Percentiles rank a stretch among this genome's conserved stretches.
Evolutionary conservation across 345 rosid genomes (phyloP).

Genomic region (Cardamine chenopodiifolia): DNA sequence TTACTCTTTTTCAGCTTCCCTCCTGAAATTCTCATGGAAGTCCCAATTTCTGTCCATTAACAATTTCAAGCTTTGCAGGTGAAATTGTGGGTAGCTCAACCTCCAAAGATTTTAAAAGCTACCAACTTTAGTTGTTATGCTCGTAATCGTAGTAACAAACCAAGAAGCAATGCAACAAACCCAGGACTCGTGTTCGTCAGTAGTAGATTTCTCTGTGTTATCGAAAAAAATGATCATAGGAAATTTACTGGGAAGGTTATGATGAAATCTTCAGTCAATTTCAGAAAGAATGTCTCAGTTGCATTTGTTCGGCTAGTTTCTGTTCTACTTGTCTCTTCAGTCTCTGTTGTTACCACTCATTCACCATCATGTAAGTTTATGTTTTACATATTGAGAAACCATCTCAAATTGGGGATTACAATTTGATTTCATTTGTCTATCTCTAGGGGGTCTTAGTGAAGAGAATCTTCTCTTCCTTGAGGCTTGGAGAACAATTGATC

Average conservation of each 20-base stretch:
- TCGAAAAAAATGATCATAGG: conserved; percentile 35
- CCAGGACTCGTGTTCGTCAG: conserved; percentile 37
- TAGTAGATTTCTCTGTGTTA: conserved; percentile 24
- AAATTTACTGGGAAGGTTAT: conserved; percentile 29
- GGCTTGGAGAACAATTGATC: conserved; percentile 98
- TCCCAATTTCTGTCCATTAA: background rate
- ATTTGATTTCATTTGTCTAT: conserved; percentile 8
- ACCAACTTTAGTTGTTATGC: conserved; percentile 41
- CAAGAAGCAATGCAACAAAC: conserved; percentile 37
- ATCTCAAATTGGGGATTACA: background rate
- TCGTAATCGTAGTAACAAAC: conserved; percentile 5
- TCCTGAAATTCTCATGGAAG: background rate
- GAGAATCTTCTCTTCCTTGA: conserved; percentile 89
- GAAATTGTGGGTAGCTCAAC: conserved; percentile 45
- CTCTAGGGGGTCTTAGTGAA: conserved; percentile 75
- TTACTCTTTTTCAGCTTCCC: background rate
- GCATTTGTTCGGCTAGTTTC: conserved; percentile 52
- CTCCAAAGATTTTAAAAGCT: conserved; percentile 38
- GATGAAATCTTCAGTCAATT: conserved; percentile 40
- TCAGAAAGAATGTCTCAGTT: conserved; percentile 50
- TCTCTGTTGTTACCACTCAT: conserved; percentile 55
- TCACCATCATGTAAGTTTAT: conserved; percentile 66
- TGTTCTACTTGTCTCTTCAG: conserved; percentile 61
- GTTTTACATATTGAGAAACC: conserved; percentile 4
- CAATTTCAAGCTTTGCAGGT: conserved; percentile 40